Conservation (phyloP, 441 rosid species). For the Aquilaria agallochum region DNA sequence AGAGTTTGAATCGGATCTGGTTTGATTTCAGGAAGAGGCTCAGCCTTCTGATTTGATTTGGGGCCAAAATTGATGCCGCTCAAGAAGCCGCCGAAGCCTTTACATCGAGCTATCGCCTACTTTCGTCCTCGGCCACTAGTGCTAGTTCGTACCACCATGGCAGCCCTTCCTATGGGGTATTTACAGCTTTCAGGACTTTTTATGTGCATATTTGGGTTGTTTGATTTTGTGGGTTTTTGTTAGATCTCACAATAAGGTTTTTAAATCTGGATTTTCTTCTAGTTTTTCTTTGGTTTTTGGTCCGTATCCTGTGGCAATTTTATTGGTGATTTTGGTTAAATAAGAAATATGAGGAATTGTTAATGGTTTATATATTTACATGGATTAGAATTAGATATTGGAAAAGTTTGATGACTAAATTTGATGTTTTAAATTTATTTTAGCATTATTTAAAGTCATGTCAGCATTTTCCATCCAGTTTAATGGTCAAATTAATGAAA, state of each 20-base stretch:
- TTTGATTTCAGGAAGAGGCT: no score
- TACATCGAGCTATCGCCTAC: constrained; percentile 90
- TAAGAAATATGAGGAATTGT: no score
- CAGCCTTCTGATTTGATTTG: constrained; percentile 16
- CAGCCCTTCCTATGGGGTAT: constrained; percentile 40
- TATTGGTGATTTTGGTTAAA: no score
- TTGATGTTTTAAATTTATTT: no score
- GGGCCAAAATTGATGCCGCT: constrained; percentile 79
- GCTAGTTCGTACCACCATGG: constrained; percentile 51
- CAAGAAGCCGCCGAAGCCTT: constrained; percentile 94
- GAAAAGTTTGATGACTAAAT: no score
- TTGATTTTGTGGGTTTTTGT: neutral
- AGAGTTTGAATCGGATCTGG: no score
- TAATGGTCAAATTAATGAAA: no score
- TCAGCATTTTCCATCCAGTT: no score
- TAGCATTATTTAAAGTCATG: no score
- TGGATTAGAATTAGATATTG: no score
- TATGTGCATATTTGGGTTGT: neutral
- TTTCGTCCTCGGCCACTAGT: constrained; percentile 41
- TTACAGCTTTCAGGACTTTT: constrained; percentile 89
- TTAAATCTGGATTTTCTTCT: constrained; percentile 4
- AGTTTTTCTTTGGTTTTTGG: neutral
- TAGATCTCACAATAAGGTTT: constrained; percentile 14
- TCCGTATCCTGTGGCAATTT: neutral
- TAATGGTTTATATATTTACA: no score